A percentile compares a stretch with the other conserved stretches of the same genome.
Evolutionary conservation across 768 basidiomycete species (phyloP).

Genomic region (Punctularia strigosozonata): DNA sequence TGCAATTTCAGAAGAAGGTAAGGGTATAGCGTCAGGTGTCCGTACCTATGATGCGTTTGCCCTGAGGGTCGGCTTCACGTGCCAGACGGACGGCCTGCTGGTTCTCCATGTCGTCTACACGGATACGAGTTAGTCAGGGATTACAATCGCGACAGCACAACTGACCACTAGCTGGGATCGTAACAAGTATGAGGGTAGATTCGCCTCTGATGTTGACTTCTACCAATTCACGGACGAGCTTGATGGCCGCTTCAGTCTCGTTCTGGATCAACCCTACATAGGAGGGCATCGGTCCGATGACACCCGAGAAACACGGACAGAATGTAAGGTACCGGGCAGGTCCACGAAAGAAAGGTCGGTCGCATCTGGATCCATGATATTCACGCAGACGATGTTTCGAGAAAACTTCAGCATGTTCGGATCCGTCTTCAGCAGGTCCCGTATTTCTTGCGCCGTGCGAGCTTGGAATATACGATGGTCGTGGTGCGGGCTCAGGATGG

Average conservation of each 20-base stretch:
- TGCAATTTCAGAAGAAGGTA: too few relatives aligned
- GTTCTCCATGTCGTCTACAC: constrained; percentile 55
- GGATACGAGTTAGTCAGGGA: background rate
- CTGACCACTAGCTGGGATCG: constrained; percentile 54
- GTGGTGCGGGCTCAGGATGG: constrained; percentile 24
- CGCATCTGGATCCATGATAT: constrained; percentile 17
- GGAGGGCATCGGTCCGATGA: constrained; percentile 15
- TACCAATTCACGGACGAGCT: constrained; percentile 36
- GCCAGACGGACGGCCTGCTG: constrained; percentile 48
- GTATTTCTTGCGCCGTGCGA: constrained; percentile 16
- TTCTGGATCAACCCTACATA: constrained; percentile 47
- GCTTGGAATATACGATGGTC: constrained; percentile 10
- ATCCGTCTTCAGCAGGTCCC: constrained; percentile 10
- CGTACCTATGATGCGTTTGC: constrained; percentile 51
- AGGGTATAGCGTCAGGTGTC: background rate
- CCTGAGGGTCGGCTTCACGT: constrained; percentile 35
- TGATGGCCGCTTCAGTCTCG: constrained; percentile 24
- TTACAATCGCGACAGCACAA: background rate
- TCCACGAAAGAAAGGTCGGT: constrained; percentile 11
- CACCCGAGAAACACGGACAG: background rate
- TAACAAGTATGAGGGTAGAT: constrained; percentile 53
- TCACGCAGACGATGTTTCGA: constrained; percentile 15
- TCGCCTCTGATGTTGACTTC: constrained; percentile 30
- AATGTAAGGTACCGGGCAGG: constrained; percentile 13
- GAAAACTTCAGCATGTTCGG: constrained; percentile 17